phyloP scores from a whole-genome alignment of 2,329 filamentous ascomycete genomes.

The Beauveria medogensis region DNA sequence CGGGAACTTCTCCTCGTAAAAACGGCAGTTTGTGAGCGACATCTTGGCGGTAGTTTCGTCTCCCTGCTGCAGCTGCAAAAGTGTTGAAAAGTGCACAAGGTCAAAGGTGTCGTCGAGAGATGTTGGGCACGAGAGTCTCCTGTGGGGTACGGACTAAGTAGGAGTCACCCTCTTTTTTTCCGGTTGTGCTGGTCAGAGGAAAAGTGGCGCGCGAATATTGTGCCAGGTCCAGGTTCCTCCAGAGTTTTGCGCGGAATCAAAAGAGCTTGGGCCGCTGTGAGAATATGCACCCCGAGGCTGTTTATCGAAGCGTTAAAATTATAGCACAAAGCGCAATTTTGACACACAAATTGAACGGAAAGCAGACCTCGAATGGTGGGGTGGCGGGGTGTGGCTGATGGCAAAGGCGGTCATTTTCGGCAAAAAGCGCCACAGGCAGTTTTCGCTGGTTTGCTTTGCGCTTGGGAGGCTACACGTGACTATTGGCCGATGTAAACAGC shows the following conservation, averaged over 20 bases:
- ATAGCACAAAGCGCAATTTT: slow-evolving; percentile 29
- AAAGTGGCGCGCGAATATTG: background rate
- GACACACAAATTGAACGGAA: slow-evolving; percentile 29
- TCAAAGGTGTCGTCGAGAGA: slow-evolving; percentile 11
- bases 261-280: background rate
- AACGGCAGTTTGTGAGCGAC: slow-evolving; percentile 94
- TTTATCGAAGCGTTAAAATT: background rate
- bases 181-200: background rate
- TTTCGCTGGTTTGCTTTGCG: background rate
- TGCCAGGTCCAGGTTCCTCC: background rate
- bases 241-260: slow-evolving; percentile 10
- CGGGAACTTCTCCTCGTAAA: slow-evolving; percentile 89
- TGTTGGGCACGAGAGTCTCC: slow-evolving; percentile 9
- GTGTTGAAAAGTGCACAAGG: slow-evolving; percentile 7
- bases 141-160: slow-evolving; percentile 5
- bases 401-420: slow-evolving; percentile 21
- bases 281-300: background rate
- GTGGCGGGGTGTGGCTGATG: slow-evolving; percentile 31
- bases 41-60: slow-evolving; percentile 53
- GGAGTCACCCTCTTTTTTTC: slow-evolving; percentile 9
- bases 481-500: slow-evolving; percentile 26
- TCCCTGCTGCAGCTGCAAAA: background rate
- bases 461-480: slow-evolving; percentile 26
- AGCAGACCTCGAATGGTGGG: slow-evolving; percentile 28
- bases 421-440: slow-evolving; percentile 19